A percentile compares a stretch with the other conserved stretches of the same genome.
These are phyloP conservation scores for Cutaneotrichosporon daszewskae DNA, from an alignment of 1,284 basidiomycete species.

Conservation along the genomic window DNA sequence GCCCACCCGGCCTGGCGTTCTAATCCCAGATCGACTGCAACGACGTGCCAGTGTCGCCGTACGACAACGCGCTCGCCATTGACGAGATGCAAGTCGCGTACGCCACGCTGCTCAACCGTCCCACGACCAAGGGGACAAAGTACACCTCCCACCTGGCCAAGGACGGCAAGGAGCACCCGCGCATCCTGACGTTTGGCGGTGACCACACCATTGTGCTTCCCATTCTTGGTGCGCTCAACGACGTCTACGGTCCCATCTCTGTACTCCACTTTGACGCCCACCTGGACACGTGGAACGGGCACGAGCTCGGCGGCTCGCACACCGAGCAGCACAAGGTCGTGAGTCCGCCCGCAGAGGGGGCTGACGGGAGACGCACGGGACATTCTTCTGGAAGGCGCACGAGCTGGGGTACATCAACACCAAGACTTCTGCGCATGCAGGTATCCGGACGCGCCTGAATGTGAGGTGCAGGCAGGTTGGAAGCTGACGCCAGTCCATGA, in stretches of 20 bases:
- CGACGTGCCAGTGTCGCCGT: slow-evolving; percentile 48
- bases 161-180: slow-evolving; percentile 43
- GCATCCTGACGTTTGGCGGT: slow-evolving; percentile 48
- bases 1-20: not conserved
- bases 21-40: slow-evolving; percentile 43
- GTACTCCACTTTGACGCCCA: slow-evolving; percentile 40
- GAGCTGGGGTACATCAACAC: slow-evolving; percentile 46
- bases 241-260: slow-evolving; percentile 46
- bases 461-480: slow-evolving; percentile 14
- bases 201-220: slow-evolving; percentile 51
- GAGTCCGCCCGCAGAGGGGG: slow-evolving; percentile 1
- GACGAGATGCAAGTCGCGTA: slow-evolving; percentile 47
- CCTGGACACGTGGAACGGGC: slow-evolving; percentile 49
- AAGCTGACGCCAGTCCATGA: slow-evolving; percentile 7
- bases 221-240: slow-evolving; percentile 41
- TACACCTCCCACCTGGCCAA: slow-evolving; percentile 16
- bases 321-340: slow-evolving; percentile 20
- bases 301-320: slow-evolving; percentile 18
- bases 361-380: slow-evolving; percentile 35
- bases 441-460: slow-evolving; percentile 38
- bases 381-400: slow-evolving; percentile 49
- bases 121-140: slow-evolving; percentile 2
- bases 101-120: slow-evolving; percentile 16
- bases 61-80: slow-evolving; percentile 47
- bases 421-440: slow-evolving; percentile 58